These are phyloP conservation scores for Sesbania bispinosa DNA, from an alignment of 306 rosid species.

Conservation along the genomic window DNA sequence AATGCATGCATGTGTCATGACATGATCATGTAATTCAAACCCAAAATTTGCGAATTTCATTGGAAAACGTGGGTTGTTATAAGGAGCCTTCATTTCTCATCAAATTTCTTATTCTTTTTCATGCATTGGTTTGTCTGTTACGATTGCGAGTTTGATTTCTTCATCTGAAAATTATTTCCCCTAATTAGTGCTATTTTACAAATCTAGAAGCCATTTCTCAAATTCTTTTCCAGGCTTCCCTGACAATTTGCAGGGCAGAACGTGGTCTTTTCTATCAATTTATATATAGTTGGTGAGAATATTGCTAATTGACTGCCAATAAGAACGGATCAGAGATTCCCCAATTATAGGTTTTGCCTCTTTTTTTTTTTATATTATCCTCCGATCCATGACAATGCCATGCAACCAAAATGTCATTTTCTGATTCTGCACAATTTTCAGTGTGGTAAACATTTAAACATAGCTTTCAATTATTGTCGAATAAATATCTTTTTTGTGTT, in stretches of 20 bases:
- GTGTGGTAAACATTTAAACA: conserved; percentile 17
- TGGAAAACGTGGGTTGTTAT: neutral
- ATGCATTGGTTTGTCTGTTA: too few species aligned
- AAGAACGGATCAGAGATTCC: conserved; percentile 20
- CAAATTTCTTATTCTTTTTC: too few species aligned
- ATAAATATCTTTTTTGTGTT: conserved; percentile 36
- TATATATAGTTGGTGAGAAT: conserved; percentile 2
- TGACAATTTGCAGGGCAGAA: conserved; percentile 4
- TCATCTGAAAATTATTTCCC: neutral
- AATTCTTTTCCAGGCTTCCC: too few species aligned
- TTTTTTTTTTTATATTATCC: conserved; percentile 8
- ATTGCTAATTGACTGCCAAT: conserved; percentile 23
- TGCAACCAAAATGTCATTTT: conserved; percentile 47
- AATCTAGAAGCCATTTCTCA: conserved; percentile 20
- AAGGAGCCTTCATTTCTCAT: too few species aligned
- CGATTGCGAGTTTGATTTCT: neutral
- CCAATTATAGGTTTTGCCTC: neutral
- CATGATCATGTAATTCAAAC: neutral
- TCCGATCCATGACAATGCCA: conserved; percentile 13
- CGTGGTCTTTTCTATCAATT: neutral
- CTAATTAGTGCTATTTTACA: neutral
- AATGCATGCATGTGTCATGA: neutral
- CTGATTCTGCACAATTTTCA: conserved; percentile 30
- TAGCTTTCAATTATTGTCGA: conserved; percentile 35
- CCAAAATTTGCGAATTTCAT: neutral